Evolutionary conservation across 176 grass and related monocot species (phyloP).

Genomic region (Rhynchospora pubera): DNA sequence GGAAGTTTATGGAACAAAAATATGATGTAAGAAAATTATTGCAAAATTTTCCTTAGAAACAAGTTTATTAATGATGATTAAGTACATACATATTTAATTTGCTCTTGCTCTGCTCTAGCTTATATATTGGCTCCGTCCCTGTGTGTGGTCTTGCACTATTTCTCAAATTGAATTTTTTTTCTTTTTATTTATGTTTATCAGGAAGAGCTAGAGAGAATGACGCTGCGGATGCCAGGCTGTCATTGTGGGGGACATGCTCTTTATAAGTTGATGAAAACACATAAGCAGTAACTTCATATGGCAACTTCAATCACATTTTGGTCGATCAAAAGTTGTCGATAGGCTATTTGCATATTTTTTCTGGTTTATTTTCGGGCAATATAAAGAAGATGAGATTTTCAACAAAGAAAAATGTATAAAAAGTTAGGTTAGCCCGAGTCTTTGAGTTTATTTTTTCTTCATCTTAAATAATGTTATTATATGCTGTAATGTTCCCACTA

Average conservation of each 20-base stretch:
- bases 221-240: slow-evolving; percentile 60
- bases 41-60: too few species aligned
- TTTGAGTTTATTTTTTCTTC: neutral
- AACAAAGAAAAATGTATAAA: too few species aligned
- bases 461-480: neutral
- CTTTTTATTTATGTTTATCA: slow-evolving; percentile 25
- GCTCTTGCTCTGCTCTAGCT: neutral
- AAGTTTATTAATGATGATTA: neutral
- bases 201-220: slow-evolving; percentile 57
- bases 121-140: neutral
- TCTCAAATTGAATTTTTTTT: neutral
- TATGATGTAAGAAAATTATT: too few species aligned
- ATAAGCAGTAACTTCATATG: neutral
- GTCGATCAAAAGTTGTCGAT: neutral
- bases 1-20: too few species aligned
- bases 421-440: neutral
- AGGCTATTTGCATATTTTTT: neutral
- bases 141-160: neutral
- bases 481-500: neutral
- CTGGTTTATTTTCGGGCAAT: neutral
- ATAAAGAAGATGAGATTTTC: neutral
- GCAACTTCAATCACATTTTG: neutral
- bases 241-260: slow-evolving; percentile 71
- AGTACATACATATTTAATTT: neutral
- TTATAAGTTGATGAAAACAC: slow-evolving; percentile 45